Evolutionary conservation across 2,329 filamentous ascomycete genomes (phyloP), one percentile per base, ranked within the genome.

Genomic region (Penicillium corylophilum): DNA sequence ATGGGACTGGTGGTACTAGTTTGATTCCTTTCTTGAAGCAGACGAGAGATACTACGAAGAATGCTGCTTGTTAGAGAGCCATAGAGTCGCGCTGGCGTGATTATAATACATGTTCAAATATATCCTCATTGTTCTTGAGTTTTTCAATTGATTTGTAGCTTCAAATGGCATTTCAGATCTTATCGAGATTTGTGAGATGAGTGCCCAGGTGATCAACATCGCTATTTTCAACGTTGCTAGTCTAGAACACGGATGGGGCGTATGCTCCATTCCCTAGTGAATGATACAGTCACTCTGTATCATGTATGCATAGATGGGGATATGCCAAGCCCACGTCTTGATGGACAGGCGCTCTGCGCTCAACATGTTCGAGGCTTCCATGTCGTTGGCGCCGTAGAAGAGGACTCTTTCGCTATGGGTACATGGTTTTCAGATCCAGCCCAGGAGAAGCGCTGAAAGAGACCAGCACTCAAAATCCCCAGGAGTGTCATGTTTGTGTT

Each of bases 21-120:
- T 60, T 82, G 53, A 79, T 82, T 48, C 77, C 79, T 0, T 82
- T 82, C 53, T 57, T 82, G 50, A 77, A 77, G 53, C 73, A 77
- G 44, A 79, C 78, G 5, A 69, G 79, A 49, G 77, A 82, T 55
- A 76, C 79, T 54, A 81, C 79, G 2, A 74, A 69, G 44, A 71
- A 71, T 51, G 67, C 75, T 8, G 70, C 69, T 23, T 64, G 61
- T 36, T 71, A 51, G 33, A 41, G 24, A 2, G 5, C 5, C n/a
- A 22, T 5, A 38, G 31, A 18, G 13, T 41, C 23, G 22, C 39
- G 20, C 23, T n/a, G 39, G 39, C 39, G 39, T 41, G 22, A 38
- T 38, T 4, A 20, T 20, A 38, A 22, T 13, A 38, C 18, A 5
- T 9, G 18, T 18, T 20, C 16, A 2, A 38, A 38, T 38, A 22